Evolutionary conservation across 495 filamentous ascomycete genomes (phyloP).

Genomic region (Neohortaea acidophila): DNA sequence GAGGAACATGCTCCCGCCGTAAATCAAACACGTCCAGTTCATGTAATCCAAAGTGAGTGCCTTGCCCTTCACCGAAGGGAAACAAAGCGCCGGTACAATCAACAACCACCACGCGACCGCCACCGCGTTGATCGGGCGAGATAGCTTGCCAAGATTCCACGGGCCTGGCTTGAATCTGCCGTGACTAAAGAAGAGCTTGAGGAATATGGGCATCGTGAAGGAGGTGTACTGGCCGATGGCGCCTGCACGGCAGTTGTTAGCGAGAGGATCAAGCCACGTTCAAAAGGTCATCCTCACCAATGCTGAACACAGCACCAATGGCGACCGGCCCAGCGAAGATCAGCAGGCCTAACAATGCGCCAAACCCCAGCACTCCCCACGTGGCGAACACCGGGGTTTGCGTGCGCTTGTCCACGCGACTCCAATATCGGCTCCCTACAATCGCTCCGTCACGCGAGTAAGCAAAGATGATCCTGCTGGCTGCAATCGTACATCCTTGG

Average conservation of each 20-base stretch:
- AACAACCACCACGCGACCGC: slow-evolving; percentile 50
- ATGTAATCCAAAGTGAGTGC: slow-evolving; percentile 33
- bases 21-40: slow-evolving; percentile 57
- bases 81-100: slow-evolving; percentile 62
- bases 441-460: slow-evolving; percentile 71
- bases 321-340: slow-evolving; percentile 53
- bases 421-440: slow-evolving; percentile 43
- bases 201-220: slow-evolving; percentile 61
- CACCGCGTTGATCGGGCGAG: slow-evolving; percentile 43
- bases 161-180: slow-evolving; percentile 54
- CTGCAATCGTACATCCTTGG: slow-evolving; percentile 71
- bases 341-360: slow-evolving; percentile 48
- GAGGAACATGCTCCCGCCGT: slow-evolving; percentile 43
- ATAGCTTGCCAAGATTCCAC: slow-evolving; percentile 56
- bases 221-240: slow-evolving; percentile 61
- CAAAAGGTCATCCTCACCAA: no score
- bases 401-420: slow-evolving; percentile 49
- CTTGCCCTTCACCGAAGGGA: slow-evolving; percentile 43
- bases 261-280: no score
- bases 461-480: slow-evolving; percentile 62
- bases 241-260: no score
- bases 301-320: slow-evolving; percentile 60
- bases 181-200: slow-evolving; percentile 59
- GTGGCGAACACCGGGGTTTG: slow-evolving; percentile 66
- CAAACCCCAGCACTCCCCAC: slow-evolving; percentile 53